Evolutionary conservation across 768 basidiomycete species (phyloP), one percentile per base, ranked within the genome.

Genomic region (Albatrellus ellisii): DNA sequence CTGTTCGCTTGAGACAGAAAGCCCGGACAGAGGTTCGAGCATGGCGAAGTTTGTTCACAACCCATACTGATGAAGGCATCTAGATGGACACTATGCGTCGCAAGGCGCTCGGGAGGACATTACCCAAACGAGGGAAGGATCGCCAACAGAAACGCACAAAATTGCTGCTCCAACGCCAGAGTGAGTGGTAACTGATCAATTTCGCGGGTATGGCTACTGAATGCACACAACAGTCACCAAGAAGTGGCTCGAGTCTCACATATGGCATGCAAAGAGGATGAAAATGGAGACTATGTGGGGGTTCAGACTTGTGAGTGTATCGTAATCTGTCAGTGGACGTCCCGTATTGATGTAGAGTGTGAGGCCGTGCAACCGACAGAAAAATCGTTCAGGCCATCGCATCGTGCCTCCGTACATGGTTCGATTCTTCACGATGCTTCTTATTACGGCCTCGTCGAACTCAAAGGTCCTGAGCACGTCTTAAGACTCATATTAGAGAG

Each of bases 201-300:
- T 33, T 17, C 37, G 14, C 24, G 41, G 15, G 14, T 35, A 14
- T 32, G 40, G 37, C 25, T 2, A 14, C 24, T 33, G 32, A 29
- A n/a, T 17, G 38, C 4, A 27, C 21, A 9, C 37, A 31, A 2
- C 48, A 95, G 92, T 67, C 24, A 71, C 85, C 49, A 97, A 97
- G 58, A 64, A 70, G 10, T 98, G 94, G 94, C 74, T 99, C 0
- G 89, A 94, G 56, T 94, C 91, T 4, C 95, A 99, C 57, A 61
- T 98, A 15, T 98, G 91, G 89, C 94, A 97, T 53, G 86, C 91
- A 1, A 98, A 97, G 60, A 75, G 95, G 5, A 94, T 94, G 79
- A 77, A 81, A 47, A 97, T 98, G 94, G 72, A 79, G 51, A 79
- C 78, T 48, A 69, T 86, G 59, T 98, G 91, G 91, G 89, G 88